Percentiles rank a stretch among this genome's conserved stretches.
These are phyloP conservation scores for Aspergillus neoniger DNA, from an alignment of 2,329 filamentous ascomycete genomes.

Conservation along the genomic window DNA sequence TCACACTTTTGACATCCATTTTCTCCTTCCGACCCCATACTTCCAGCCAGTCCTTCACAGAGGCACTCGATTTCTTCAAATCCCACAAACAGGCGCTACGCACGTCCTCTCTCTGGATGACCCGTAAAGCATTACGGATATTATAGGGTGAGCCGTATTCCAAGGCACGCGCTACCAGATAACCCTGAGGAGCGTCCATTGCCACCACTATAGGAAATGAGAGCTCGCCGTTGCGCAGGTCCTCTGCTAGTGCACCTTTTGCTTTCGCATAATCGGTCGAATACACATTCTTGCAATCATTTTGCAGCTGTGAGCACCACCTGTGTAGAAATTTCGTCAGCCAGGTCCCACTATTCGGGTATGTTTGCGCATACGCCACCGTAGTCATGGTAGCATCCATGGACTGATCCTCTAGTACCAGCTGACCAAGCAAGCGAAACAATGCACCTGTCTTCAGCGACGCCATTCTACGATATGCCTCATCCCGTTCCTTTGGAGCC, in stretches of 20 bases:
- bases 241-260: conserved; percentile 23
- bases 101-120: conserved; percentile 19
- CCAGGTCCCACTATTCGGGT: no score
- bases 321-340: conserved; percentile 8
- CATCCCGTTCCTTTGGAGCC: conserved; percentile 10
- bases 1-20: conserved; percentile 17
- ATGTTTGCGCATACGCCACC: conserved; percentile 16
- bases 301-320: conserved; percentile 26
- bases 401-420: conserved; percentile 19
- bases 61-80: conserved; percentile 13
- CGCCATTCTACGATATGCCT: conserved; percentile 19
- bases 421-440: conserved; percentile 24
- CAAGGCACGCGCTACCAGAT: conserved; percentile 17
- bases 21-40: conserved; percentile 29
- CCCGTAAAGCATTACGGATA: conserved; percentile 17
- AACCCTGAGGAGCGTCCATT: conserved; percentile 16
- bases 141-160: conserved; percentile 17
- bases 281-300: conserved; percentile 28
- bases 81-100: conserved; percentile 18
- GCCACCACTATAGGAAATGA: conserved; percentile 24
- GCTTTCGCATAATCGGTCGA: conserved; percentile 23
- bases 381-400: conserved; percentile 19
- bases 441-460: conserved; percentile 23
- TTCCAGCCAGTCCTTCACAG: conserved; percentile 24
- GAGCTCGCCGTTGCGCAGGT: conserved; percentile 22